phyloP scores from a whole-genome alignment of 192 early-diverging fungal genomes.

The Thoreauomyces humboldtii region DNA sequence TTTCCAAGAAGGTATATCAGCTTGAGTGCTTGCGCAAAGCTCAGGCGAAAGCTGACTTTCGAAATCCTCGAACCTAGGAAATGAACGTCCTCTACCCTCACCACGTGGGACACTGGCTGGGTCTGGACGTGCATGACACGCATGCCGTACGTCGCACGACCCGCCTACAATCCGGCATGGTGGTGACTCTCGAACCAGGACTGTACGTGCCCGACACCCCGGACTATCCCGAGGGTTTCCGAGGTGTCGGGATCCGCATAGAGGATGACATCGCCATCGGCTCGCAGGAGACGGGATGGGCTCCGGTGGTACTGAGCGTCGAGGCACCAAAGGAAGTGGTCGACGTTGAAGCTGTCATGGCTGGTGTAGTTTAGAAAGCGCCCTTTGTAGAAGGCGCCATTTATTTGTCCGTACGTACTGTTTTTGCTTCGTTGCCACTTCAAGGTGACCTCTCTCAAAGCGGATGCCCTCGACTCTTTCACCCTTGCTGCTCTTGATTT shows the following conservation, averaged over 20 bases:
- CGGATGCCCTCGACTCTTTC: too few relatives aligned
- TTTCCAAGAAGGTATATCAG: slow-evolving; percentile 3
- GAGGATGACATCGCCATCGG: slow-evolving; percentile 93
- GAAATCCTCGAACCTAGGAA: slow-evolving; percentile 49
- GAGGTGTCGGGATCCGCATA: slow-evolving; percentile 90
- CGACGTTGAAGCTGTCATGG: slow-evolving; percentile 56
- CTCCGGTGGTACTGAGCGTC: slow-evolving; percentile 67
- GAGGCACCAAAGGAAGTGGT: slow-evolving; percentile 81
- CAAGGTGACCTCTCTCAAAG: too few relatives aligned
- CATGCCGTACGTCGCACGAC: slow-evolving; percentile 69
- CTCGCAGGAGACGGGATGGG: slow-evolving; percentile 38
- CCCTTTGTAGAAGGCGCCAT: too few relatives aligned
- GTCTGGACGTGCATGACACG: slow-evolving; percentile 93
- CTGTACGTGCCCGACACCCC: slow-evolving; percentile 77
- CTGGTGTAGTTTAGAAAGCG: slow-evolving; percentile 10
- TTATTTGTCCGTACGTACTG: too few relatives aligned
- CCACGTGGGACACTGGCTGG: slow-evolving; percentile 92
- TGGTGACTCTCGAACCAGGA: slow-evolving; percentile 94
- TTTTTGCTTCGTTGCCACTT: too few relatives aligned
- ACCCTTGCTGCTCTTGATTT: too few relatives aligned
- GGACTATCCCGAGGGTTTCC: slow-evolving; percentile 75
- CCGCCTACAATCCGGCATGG: slow-evolving; percentile 75
- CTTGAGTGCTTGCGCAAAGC: too few relatives aligned
- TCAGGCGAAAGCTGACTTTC: neutral
- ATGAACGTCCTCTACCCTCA: slow-evolving; percentile 87